Evolutionary conservation across 805 yeast species (phyloP).

Genomic region (Myxozyma monticola): DNA sequence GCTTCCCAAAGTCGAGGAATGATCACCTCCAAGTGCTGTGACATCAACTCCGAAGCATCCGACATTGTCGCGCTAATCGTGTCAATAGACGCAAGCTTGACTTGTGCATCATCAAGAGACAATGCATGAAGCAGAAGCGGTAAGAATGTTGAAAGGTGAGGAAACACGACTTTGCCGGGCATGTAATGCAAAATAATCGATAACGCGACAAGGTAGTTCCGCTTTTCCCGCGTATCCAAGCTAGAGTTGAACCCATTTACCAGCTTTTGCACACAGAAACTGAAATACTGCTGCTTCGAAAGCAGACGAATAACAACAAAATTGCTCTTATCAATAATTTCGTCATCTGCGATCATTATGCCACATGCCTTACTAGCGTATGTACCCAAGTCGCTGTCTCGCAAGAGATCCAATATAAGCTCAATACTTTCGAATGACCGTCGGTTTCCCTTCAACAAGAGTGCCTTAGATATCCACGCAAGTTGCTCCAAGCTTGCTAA

Average conservation of each 20-base stretch:
- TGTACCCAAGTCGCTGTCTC: conserved; percentile 40
- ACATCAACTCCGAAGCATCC: conserved; percentile 55
- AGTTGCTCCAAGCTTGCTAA: conserved; percentile 12
- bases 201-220: conserved; percentile 62
- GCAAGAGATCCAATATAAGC: conserved; percentile 42
- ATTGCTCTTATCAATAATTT: conserved; percentile 54
- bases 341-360: conserved; percentile 66
- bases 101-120: conserved; percentile 45
- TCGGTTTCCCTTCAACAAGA: conserved; percentile 58
- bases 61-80: conserved; percentile 58
- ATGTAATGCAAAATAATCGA: conserved; percentile 67
- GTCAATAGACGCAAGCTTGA: conserved; percentile 60
- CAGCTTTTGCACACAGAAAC: conserved; percentile 56
- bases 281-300: conserved; percentile 80
- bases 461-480: conserved; percentile 57
- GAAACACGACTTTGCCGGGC: conserved; percentile 60
- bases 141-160: conserved; percentile 61
- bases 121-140: conserved; percentile 74
- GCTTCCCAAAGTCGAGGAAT: conserved; percentile 54
- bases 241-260: conserved; percentile 48
- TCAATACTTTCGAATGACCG: conserved; percentile 41
- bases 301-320: conserved; percentile 64
- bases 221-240: conserved; percentile 37
- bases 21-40: conserved; percentile 56
- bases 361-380: conserved; percentile 58